Conservation (phyloP, 768 basidiomycete species). For the Termitomyces heimii region DNA sequence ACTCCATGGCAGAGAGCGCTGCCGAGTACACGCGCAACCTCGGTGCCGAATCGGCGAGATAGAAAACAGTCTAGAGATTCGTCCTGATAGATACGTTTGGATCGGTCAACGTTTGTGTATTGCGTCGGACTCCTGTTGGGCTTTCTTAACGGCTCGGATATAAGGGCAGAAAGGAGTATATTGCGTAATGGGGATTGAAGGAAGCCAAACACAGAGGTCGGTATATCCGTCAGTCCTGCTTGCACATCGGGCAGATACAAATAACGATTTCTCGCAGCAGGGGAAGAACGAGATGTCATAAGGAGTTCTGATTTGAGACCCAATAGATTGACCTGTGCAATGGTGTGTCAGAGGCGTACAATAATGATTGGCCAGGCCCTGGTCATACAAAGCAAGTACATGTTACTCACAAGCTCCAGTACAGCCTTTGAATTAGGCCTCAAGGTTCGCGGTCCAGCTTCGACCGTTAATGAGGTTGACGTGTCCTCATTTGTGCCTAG, state of each 20-base stretch:
- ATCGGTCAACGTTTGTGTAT: not conserved
- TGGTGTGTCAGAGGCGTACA: not conserved
- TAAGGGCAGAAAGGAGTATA: slow-evolving; percentile 45
- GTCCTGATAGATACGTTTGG: slow-evolving; percentile 31
- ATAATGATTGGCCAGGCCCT: not conserved
- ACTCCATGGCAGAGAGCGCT: slow-evolving; percentile 89
- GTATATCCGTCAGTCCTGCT: slow-evolving; percentile 48
- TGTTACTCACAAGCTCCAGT: slow-evolving; percentile 65
- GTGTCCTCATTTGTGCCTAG: slow-evolving; percentile 20
- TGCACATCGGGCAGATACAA: slow-evolving; percentile 39
- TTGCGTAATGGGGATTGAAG: slow-evolving; percentile 33
- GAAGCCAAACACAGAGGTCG: slow-evolving; percentile 32
- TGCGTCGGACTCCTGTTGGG: slow-evolving; percentile 26
- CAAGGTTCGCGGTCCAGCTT: slow-evolving; percentile 84
- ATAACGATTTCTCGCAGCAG: slow-evolving; percentile 76
- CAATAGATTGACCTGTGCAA: slow-evolving; percentile 68
- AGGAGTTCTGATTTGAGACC: slow-evolving; percentile 54
- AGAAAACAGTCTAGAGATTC: slow-evolving; percentile 82
- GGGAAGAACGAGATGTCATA: slow-evolving; percentile 57
- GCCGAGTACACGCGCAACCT: slow-evolving; percentile 69
- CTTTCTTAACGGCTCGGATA: slow-evolving; percentile 52
- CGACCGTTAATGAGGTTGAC: slow-evolving; percentile 51
- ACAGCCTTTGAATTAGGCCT: slow-evolving; percentile 69
- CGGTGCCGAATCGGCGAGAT: slow-evolving; percentile 61
- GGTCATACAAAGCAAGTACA: not conserved